Base-by-base conservation (phyloP, 176 grass and related monocot species). In the Puya raimondii region DNA sequence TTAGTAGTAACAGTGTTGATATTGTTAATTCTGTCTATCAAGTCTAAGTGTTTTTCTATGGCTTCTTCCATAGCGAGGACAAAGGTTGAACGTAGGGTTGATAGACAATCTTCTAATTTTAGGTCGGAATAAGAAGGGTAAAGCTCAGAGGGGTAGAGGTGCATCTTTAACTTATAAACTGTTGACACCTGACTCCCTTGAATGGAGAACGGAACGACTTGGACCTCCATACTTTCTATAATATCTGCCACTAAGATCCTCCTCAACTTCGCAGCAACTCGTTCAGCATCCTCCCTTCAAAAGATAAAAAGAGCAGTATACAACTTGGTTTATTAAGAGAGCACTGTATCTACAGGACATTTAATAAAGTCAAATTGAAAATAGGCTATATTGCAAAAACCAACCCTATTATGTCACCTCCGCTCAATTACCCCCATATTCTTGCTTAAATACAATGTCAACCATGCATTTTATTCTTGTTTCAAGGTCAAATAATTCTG, bases 151-250 rank as follows among this genome's bases (percentile, higher is more conserved):
- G 89, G 69, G 72, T 85, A 92, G 47, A 97, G 84, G 64, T 81
- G 84, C 84, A 97, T 87, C 16, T 83, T 83, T 15, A 97, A 66
- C 66, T 90, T 96, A 66, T 96, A 92, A 10, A 90, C 74, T 23
- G 74, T 90, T 12, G 86, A 85, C 49, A 97, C 72, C 75, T 79
- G 70, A 20, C 81, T 88, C 68, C 81, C 79, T 57, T 65, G 73
- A 65, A 87, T 85, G 68, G 76, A 88, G 77, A 97, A 97, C 61
- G 86, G 93, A 70, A 92, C 49, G 47, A 71, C 85, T 74, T 73
- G 87, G 48, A 97, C 93, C 71, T 92, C 88, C 71, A 92, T 92
- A 70, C 70, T 79, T 18, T 92, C 89, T 50, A 92, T 77, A 59
- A 88, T 12, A 76, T 90, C 86, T 50, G 82, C 74, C 53, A 97